Percentiles rank a stretch among this genome's conserved stretches.
These are phyloP conservation scores for Lathyrus sativus DNA, from an alignment of 306 rosid genomes.

Conservation along the genomic window DNA sequence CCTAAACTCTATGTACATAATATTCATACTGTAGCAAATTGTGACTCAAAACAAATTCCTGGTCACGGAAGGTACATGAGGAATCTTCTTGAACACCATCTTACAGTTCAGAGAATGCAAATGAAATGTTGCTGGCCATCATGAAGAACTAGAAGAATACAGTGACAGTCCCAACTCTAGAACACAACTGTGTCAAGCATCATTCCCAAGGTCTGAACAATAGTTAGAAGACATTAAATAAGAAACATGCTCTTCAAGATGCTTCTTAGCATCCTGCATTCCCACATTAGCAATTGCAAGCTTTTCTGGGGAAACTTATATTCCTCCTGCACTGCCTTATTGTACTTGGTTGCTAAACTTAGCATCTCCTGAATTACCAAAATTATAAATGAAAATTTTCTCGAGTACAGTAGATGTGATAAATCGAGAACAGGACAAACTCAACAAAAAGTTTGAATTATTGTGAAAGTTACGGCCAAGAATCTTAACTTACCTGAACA, in stretches of 20 bases:
- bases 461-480: background rate
- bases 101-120: background rate
- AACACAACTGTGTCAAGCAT: constrained; percentile 96
- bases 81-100: too few relatives aligned
- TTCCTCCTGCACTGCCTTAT: constrained; percentile 96
- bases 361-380: too few relatives aligned
- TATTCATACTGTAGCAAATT: too few relatives aligned
- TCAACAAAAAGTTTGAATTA: background rate
- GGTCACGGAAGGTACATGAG: too few relatives aligned
- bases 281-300: constrained; percentile 67
- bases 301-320: constrained; percentile 83
- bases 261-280: constrained; percentile 88
- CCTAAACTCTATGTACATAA: too few relatives aligned
- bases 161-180: constrained; percentile 32
- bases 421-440: background rate
- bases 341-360: constrained; percentile 72
- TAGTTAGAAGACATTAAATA: constrained; percentile 94
- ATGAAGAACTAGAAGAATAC: constrained; percentile 12
- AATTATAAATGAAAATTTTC: constrained; percentile 32
- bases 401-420: background rate
- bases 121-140: constrained; percentile 6
- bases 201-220: constrained; percentile 87
- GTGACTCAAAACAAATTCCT: too few relatives aligned
- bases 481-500: constrained; percentile 63
- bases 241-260: constrained; percentile 92